Evolutionary conservation across 805 yeast species (phyloP), one percentile per base, ranked within the genome.

Genomic region (Myxozyma lipomycoides): DNA sequence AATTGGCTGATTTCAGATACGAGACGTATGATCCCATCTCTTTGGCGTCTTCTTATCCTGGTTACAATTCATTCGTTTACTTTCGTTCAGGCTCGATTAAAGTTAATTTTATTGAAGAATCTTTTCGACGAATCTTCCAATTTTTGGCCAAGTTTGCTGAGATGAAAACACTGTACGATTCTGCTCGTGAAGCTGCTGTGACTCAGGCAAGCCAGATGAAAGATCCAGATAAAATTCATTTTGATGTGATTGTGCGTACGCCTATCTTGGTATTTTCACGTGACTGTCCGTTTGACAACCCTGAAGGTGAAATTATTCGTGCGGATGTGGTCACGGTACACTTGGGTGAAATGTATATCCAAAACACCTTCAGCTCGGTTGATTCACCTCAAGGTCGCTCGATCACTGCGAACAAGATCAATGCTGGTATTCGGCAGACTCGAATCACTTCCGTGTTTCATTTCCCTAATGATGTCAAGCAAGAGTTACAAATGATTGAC

Each of bases 131-230:
- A 57, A 76, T 95, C 9, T 62, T 84, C 26, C 73, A 76, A 9
- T 91, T 81, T 61, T 70, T 88, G 61, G 79, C 79, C 57, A 84
- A 84, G 59, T 86, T 95, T 62, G 83, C 81, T 51, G 78, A 78
- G 59, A 87, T 91, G 95, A 93, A 93, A 67, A 79, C 78, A 3
- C 74, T 90, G n/a, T 95, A 86, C 66, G 98, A 93, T 62, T 72
- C 78, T 19, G 95, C 98, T 0, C 77, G 98, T 51, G 87, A 84
- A 61, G 86, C 89, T 9, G 96, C 98, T 0, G 78, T 88, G 59
- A 79, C 84, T 59, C 95, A 86, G 65, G 93, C 93, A 0, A 79
- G 73, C 40, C 81, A 80, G 55, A 73, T 82, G 39, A 77, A 77
- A 39, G 73, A 71, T 15, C 77, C 86, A 0, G 76, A 71, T 42